Evolutionary conservation across 2,329 filamentous ascomycete genomes (phyloP).

Genomic region (Xylariales sp.): DNA sequence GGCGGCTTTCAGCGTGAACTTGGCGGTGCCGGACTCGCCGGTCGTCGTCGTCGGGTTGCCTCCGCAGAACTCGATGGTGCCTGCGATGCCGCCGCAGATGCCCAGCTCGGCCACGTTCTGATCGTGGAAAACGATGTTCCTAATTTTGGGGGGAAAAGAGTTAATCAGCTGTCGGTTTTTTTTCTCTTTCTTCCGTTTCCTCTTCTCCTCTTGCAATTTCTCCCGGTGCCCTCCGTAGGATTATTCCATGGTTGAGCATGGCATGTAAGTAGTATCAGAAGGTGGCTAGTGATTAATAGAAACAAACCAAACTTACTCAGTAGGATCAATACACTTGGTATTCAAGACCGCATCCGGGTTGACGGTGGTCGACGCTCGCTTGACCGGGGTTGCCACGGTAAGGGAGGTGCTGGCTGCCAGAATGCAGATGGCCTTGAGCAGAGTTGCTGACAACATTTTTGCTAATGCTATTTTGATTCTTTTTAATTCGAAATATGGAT

Average conservation of each 20-base stretch:
- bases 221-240: no score
- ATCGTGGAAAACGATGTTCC: slow-evolving; percentile 44
- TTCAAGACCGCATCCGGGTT: slow-evolving; percentile 36
- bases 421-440: slow-evolving; percentile 26
- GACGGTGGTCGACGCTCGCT: slow-evolving; percentile 32
- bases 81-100: slow-evolving; percentile 49
- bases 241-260: no score
- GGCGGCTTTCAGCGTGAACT: slow-evolving; percentile 40
- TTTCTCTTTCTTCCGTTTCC: no score
- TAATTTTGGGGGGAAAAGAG: no score
- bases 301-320: slow-evolving; percentile 34
- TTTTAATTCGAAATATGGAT: no score
- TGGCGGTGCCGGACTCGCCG: slow-evolving; percentile 41
- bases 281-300: no score
- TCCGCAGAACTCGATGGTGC: slow-evolving; percentile 38
- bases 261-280: no score
- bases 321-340: slow-evolving; percentile 35
- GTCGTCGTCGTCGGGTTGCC: slow-evolving; percentile 38
- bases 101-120: slow-evolving; percentile 41
- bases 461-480: slow-evolving; percentile 4
- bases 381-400: slow-evolving; percentile 31
- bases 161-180: no score
- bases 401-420: slow-evolving; percentile 22
- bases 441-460: slow-evolving; percentile 27
- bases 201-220: no score